Evolutionary conservation across 179 eudicot species (phyloP).

Genomic region (Silene vulgaris): DNA sequence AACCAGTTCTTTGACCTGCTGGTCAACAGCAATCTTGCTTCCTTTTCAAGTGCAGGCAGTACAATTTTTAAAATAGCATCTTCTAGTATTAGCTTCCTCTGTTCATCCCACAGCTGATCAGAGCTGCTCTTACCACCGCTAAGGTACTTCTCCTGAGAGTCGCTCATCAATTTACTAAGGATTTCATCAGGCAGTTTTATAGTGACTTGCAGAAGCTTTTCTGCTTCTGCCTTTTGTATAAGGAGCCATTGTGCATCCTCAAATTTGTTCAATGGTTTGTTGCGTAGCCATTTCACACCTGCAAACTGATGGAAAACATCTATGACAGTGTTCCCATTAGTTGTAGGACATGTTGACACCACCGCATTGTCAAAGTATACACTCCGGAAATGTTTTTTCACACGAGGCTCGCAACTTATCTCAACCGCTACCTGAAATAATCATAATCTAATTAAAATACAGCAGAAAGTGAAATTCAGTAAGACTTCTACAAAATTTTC

Average conservation of each 20-base stretch:
- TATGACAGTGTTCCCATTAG: constrained; percentile 65
- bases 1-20: constrained; percentile 79
- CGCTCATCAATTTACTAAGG: constrained; percentile 54
- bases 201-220: constrained; percentile 84
- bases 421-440: constrained; percentile 83
- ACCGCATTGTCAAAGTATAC: constrained; percentile 78
- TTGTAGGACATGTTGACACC: constrained; percentile 82
- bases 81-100: constrained; percentile 72
- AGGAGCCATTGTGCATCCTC: constrained; percentile 98
- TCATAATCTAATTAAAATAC: constrained; percentile 15
- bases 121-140: constrained; percentile 91
- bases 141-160: constrained; percentile 74
- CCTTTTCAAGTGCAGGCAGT: constrained; percentile 89
- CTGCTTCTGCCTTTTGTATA: constrained; percentile 95
- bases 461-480: no score
- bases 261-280: constrained; percentile 75
- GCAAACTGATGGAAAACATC: constrained; percentile 84
- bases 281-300: constrained; percentile 78
- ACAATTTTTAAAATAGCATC: constrained; percentile 64
- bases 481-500: no score
- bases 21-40: constrained; percentile 71
- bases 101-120: constrained; percentile 97
- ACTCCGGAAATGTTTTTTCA: constrained; percentile 85
- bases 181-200: constrained; percentile 61
- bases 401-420: constrained; percentile 92